Conservation (phyloP, 23 red algal species). For the Agarophyton chilense region DNA sequence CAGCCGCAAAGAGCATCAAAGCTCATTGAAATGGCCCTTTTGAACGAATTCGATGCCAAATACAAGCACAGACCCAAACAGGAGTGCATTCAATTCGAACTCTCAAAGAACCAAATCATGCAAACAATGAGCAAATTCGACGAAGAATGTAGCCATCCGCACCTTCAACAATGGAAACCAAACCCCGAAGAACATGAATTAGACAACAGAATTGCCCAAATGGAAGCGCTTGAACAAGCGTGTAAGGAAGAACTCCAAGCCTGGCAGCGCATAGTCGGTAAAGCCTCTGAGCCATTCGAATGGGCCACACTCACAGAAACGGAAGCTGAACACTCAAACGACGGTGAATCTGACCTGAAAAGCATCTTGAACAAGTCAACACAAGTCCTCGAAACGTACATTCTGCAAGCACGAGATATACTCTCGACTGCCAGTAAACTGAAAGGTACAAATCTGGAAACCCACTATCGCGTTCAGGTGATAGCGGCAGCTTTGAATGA, state of each 20-base stretch:
- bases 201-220: background rate
- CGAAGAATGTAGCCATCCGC: background rate
- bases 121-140: background rate
- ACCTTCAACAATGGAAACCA: background rate
- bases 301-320: background rate
- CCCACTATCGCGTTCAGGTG: background rate
- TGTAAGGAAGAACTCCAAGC: constrained; percentile 4
- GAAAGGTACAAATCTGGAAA: background rate
- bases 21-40: background rate
- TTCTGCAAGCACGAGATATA: background rate
- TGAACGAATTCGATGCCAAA: background rate
- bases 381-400: constrained; percentile 6
- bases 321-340: background rate
- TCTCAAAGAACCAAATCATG: background rate
- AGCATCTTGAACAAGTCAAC: background rate
- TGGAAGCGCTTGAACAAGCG: background rate
- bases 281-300: background rate
- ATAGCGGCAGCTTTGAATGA: background rate
- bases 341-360: background rate
- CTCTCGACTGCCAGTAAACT: background rate
- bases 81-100: background rate
- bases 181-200: background rate
- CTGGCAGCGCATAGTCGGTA: background rate
- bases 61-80: background rate
- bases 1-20: background rate